These are phyloP conservation scores for Euphorbia tirucalli DNA, from an alignment of 345 rosid species.

Conservation along the genomic window DNA sequence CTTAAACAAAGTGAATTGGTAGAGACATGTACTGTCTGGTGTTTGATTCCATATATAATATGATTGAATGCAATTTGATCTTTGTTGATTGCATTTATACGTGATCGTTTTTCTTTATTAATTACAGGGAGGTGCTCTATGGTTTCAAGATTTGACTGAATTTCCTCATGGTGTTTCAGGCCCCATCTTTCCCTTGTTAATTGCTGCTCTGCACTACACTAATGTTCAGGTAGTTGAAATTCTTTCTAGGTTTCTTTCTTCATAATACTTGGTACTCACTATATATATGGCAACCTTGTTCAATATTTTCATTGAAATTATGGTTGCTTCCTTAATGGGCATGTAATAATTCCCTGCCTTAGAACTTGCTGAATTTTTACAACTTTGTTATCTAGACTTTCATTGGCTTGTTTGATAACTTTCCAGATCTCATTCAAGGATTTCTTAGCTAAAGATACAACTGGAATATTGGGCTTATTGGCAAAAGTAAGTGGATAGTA, in stretches of 20 bases:
- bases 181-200: slow-evolving; percentile 63
- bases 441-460: slow-evolving; percentile 39
- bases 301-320: background rate
- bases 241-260: background rate
- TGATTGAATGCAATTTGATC: too few relatives aligned
- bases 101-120: background rate
- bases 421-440: slow-evolving; percentile 57
- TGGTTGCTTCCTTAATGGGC: background rate
- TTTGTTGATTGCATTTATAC: too few relatives aligned
- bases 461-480: slow-evolving; percentile 38
- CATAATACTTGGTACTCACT: background rate
- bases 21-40: too few relatives aligned
- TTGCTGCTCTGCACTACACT: slow-evolving; percentile 71
- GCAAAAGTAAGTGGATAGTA: slow-evolving; percentile 53
- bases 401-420: background rate
- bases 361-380: background rate
- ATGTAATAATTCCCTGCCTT: background rate
- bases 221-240: slow-evolving; percentile 63
- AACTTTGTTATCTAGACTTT: background rate
- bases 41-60: too few relatives aligned
- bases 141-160: slow-evolving; percentile 93
- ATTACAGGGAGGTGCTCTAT: slow-evolving; percentile 88
- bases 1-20: too few relatives aligned
- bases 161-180: slow-evolving; percentile 61
- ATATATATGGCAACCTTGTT: background rate